Evolutionary conservation across 2,329 filamentous ascomycete species (phyloP).

Genomic region (Trichoderma koningiopsis): DNA sequence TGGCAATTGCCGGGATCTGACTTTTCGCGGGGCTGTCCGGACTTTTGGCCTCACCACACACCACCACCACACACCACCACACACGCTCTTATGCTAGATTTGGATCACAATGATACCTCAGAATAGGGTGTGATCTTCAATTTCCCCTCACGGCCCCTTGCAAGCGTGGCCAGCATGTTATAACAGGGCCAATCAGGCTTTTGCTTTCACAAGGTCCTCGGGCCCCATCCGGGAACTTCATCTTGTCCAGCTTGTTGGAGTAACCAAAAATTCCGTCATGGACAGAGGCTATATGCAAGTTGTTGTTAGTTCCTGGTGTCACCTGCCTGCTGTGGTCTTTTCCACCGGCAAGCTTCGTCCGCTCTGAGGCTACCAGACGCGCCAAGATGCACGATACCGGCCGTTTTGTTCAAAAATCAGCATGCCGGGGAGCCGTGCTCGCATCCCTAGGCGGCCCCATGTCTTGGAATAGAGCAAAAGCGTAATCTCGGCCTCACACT

Average conservation of each 20-base stretch:
- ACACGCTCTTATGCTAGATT: neutral
- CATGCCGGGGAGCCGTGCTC: constrained; percentile 2
- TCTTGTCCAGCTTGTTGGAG: neutral
- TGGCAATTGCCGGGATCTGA: neutral
- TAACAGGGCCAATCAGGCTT: neutral
- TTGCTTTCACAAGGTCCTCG: neutral
- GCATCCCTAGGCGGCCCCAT: constrained; percentile 23
- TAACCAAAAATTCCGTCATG: constrained; percentile 19
- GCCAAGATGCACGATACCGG: constrained; percentile 1
- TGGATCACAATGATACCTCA: constrained; percentile 12
- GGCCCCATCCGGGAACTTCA: constrained; percentile 1
- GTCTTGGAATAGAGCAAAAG: constrained; percentile 15
- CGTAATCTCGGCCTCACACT: constrained; percentile 9
- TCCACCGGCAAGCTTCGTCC: constrained; percentile 14
- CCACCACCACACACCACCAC: neutral
- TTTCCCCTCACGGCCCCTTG: neutral
- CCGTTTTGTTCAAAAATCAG: neutral
- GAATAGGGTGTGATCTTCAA: constrained; percentile 2
- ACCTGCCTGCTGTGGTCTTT: constrained; percentile 26
- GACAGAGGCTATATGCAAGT: constrained; percentile 5
- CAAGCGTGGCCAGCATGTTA: neutral
- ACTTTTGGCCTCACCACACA: neutral
- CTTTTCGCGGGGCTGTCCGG: constrained; percentile 2
- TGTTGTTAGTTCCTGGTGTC: constrained; percentile 15
- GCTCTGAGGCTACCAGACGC: constrained; percentile 2